phyloP scores from a whole-genome alignment of 208 protist genomes.

The Histomonas meleagridis region DNA sequence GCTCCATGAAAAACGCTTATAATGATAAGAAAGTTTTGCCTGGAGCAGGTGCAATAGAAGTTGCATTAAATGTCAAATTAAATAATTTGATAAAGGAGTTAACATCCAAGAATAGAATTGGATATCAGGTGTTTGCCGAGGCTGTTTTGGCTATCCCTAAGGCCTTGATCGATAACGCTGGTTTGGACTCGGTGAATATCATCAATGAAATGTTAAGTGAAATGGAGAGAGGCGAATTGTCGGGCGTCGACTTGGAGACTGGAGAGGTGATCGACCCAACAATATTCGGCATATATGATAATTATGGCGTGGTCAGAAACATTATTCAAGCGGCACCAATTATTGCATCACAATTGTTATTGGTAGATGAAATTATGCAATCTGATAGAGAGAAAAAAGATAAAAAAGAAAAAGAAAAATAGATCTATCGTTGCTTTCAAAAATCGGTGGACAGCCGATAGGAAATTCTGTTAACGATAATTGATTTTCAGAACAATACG shows the following conservation, averaged over 20 bases:
- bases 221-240: background rate
- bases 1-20: background rate
- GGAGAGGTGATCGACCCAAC: slow-evolving; percentile 81
- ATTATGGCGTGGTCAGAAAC: slow-evolving; percentile 93
- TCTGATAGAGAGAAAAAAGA: too few relatives aligned
- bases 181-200: background rate
- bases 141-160: background rate
- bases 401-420: too few relatives aligned
- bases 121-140: background rate
- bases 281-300: slow-evolving; percentile 85
- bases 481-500: too few relatives aligned
- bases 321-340: slow-evolving; percentile 69
- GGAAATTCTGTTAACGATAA: too few relatives aligned
- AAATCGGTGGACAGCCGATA: too few relatives aligned
- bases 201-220: background rate
- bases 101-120: background rate
- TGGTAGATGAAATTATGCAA: slow-evolving; percentile 99
- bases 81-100: background rate
- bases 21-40: background rate
- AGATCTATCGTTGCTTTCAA: too few relatives aligned
- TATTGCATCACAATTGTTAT: slow-evolving; percentile 87
- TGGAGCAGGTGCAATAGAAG: background rate
- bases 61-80: background rate
- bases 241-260: slow-evolving; percentile 85
- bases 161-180: background rate